These are phyloP conservation scores for Ziziphus jujuba DNA, from an alignment of 306 rosid species.

Conservation along the genomic window DNA sequence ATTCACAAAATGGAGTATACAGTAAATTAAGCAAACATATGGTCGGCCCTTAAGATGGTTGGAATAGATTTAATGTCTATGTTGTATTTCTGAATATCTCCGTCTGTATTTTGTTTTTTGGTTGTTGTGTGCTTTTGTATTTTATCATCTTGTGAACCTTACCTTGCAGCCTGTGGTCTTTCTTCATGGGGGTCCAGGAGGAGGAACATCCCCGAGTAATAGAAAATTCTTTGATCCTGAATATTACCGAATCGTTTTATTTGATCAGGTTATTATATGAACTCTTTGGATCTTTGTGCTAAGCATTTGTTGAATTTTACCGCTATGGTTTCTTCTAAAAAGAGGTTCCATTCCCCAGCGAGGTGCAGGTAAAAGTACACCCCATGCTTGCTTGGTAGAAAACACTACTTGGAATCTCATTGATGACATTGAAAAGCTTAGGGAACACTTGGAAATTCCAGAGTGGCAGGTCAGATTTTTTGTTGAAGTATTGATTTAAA, in stretches of 20 bases:
- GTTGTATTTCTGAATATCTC: not conserved
- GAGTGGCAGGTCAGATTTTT: conserved; percentile 80
- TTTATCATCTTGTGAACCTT: conserved; percentile 24
- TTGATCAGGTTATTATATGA: conserved; percentile 76
- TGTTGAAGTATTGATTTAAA: not conserved
- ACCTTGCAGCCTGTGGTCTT: conserved; percentile 76
- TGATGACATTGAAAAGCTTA: conserved; percentile 80
- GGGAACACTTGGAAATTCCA: conserved; percentile 85
- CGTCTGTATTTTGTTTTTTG: conserved; percentile 4
- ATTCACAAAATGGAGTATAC: too few species aligned
- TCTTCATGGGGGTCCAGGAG: conserved; percentile 98
- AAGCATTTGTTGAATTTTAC: not conserved
- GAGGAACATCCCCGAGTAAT: conserved; percentile 85
- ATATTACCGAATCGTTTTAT: conserved; percentile 69
- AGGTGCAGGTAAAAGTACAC: conserved; percentile 92
- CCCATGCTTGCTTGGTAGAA: conserved; percentile 92
- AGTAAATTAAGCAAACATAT: not conserved
- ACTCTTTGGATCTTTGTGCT: conserved; percentile 24
- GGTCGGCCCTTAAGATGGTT: not conserved
- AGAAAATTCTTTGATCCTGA: conserved; percentile 83
- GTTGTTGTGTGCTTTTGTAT: not conserved
- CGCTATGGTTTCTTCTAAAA: conserved; percentile 12
- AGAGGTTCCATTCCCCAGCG: conserved; percentile 48
- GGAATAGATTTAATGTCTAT: not conserved
- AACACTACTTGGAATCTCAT: conserved; percentile 95